Evolutionary conservation across 495 filamentous ascomycete species (phyloP).

Genomic region (Jackrogersella minutella): DNA sequence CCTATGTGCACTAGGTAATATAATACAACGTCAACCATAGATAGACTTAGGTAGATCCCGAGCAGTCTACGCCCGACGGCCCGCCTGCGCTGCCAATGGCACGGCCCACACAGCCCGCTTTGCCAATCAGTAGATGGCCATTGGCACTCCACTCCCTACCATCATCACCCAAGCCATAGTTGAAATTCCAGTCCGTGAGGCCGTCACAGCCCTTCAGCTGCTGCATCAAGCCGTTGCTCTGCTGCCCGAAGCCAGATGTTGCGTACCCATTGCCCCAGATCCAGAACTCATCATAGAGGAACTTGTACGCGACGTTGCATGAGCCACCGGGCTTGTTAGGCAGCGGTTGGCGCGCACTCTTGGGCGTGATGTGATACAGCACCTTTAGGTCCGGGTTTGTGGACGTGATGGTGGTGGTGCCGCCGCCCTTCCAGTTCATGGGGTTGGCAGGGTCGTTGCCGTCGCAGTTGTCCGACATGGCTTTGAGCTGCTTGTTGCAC

Average conservation of each 20-base stretch:
- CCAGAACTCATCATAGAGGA: background rate
- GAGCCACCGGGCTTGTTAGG: constrained; percentile 3
- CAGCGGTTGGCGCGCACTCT: background rate
- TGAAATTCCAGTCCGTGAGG: constrained; percentile 5
- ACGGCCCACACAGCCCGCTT: constrained; percentile 1
- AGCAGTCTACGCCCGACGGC: constrained; percentile 1
- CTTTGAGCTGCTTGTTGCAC: constrained; percentile 6
- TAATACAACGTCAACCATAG: background rate
- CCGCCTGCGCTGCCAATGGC: constrained; percentile 1
- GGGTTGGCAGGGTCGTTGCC: constrained; percentile 5
- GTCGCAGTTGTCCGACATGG: constrained; percentile 4
- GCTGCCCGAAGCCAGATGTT: background rate
- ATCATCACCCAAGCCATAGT: constrained; percentile 5
- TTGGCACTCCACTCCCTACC: constrained; percentile 1
- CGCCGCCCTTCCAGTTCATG: constrained; percentile 2
- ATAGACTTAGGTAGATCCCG: background rate
- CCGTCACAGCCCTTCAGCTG: background rate
- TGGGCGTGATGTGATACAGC: constrained; percentile 6
- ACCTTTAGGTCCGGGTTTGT: constrained; percentile 5
- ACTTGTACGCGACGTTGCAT: background rate
- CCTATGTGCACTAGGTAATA: background rate
- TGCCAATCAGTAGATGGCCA: background rate
- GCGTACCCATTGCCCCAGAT: constrained; percentile 2
- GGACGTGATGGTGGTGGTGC: background rate
- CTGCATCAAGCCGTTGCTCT: background rate